Percentiles rank a stretch among this genome's conserved stretches.
These are phyloP conservation scores for Arthroderma sp. DNA, from an alignment of 2,329 filamentous ascomycete genomes.

Conservation along the genomic window DNA sequence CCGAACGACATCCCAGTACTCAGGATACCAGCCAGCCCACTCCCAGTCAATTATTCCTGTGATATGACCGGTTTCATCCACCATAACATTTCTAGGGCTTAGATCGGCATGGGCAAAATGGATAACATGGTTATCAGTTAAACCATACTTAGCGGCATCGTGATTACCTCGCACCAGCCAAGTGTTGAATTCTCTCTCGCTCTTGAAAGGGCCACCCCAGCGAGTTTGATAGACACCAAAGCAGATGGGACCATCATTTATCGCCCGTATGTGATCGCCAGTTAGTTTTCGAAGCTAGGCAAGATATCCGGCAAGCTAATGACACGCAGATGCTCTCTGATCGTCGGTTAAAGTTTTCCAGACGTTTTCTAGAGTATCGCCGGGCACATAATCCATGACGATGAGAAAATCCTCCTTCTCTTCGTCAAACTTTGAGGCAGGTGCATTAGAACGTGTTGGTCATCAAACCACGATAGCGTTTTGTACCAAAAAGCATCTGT, in stretches of 20 bases:
- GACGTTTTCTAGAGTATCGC: slow-evolving; percentile 4
- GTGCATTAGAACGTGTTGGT: too few species aligned
- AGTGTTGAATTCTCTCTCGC: slow-evolving; percentile 5
- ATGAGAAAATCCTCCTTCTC: too few species aligned
- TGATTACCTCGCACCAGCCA: neutral
- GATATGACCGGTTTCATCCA: slow-evolving; percentile 9
- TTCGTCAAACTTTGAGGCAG: neutral
- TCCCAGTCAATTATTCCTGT: slow-evolving; percentile 13
- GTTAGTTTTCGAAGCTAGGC: slow-evolving; percentile 5
- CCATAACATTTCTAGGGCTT: slow-evolving; percentile 10
- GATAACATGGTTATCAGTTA: slow-evolving; percentile 1
- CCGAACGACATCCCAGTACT: slow-evolving; percentile 11
- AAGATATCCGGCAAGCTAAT: slow-evolving; percentile 6
- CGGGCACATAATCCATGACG: slow-evolving; percentile 1
- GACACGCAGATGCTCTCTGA: slow-evolving; percentile 1
- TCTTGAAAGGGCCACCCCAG: slow-evolving; percentile 4
- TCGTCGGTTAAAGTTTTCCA: slow-evolving; percentile 4
- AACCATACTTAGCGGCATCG: neutral
- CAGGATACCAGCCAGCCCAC: slow-evolving; percentile 11
- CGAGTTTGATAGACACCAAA: neutral
- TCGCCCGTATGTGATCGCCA: slow-evolving; percentile 1
- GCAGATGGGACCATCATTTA: neutral
- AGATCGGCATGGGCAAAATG: slow-evolving; percentile 12
- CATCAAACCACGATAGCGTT: too few species aligned
- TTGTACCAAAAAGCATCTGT: too few species aligned